These are phyloP conservation scores for Agrostemma githago DNA, from an alignment of 148 eudicot genomes.

Conservation along the genomic window DNA sequence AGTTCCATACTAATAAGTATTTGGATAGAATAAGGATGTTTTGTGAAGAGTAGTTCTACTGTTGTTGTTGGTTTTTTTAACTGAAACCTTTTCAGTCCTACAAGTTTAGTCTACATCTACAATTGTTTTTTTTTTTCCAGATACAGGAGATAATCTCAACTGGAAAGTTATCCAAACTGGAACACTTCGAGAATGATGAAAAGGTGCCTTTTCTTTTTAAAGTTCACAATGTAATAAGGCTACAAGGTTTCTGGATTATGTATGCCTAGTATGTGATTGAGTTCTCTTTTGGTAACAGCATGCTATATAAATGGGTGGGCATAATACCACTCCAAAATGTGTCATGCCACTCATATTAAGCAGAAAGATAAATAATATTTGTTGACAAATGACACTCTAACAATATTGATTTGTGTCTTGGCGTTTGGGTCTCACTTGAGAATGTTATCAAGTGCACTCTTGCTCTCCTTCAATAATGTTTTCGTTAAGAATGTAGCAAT, in stretches of 20 bases:
- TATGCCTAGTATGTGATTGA: constrained; percentile 4
- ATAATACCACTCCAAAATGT: too few species aligned
- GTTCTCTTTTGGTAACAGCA: not conserved
- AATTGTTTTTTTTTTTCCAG: constrained; percentile 35
- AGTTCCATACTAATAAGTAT: not conserved
- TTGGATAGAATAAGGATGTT: not conserved
- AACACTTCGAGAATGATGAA: constrained; percentile 91
- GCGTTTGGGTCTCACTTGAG: not conserved
- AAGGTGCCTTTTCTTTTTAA: constrained; percentile 43
- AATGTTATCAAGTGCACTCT: not conserved
- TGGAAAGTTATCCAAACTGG: constrained; percentile 89
- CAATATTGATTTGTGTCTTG: too few species aligned
- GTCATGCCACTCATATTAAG: too few species aligned
- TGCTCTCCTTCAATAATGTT: not conserved
- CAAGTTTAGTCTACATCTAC: not conserved
- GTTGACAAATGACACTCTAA: too few species aligned
- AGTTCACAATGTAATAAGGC: not conserved
- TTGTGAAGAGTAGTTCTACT: not conserved
- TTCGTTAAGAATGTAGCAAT: not conserved
- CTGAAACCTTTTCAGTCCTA: too few species aligned
- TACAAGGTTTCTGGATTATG: not conserved
- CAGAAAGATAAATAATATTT: too few species aligned
- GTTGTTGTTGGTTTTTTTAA: not conserved
- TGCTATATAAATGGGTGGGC: not conserved
- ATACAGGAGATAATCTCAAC: constrained; percentile 88